Evolutionary conservation across 805 yeast genomes (phyloP), one percentile per base, ranked within the genome.

Genomic region (Saccharomycopsis olivae): DNA sequence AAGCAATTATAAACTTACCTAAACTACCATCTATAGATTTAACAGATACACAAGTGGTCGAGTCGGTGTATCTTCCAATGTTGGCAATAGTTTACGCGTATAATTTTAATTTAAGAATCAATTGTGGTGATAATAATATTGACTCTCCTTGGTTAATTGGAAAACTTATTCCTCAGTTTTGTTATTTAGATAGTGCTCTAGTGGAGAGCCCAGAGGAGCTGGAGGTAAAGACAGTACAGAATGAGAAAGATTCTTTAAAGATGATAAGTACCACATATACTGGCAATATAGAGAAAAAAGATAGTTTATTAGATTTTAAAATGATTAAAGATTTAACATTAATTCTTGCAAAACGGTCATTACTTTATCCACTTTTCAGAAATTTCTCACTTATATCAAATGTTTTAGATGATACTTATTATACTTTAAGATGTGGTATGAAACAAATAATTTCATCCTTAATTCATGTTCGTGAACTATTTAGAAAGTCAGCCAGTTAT

Each of bases 81-180:
- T 54, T 86, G 0, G 73, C 83, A 17, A 47, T 88, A 1, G 49
- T 92, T 15, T 92, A 82, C 58, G 75, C 81, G 1, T 82, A 75
- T 50, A 70, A 72, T 39, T 87, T 78, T 54, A 96, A 92, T 47
- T 58, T 70, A 36, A 62, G 96, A 28, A 80, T 81, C 39, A 85
- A 79, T 28, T 75, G 72, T 52, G 78, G 77, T n/a, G 48, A 45
- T 15, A 72, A 75, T 38, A 85, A 75, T 14, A 75, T 83, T 3
- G 98, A 92, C 57, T 81, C 94, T 42, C 85, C 94, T 0, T 92
- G 98, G 98, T 78, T 89, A 0, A 70, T 92, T 3, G 98, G 98
- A 1, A 87, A 81, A 49, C 51, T 92, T 17, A 62, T 77, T 0
- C 95, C 97, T 1, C 92, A 85, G 51, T 58, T 89, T 29, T 56